Evolutionary conservation across 805 yeast genomes (phyloP), one percentile per base, ranked within the genome.

Genomic region (Cyberlindnera bimundalis): DNA sequence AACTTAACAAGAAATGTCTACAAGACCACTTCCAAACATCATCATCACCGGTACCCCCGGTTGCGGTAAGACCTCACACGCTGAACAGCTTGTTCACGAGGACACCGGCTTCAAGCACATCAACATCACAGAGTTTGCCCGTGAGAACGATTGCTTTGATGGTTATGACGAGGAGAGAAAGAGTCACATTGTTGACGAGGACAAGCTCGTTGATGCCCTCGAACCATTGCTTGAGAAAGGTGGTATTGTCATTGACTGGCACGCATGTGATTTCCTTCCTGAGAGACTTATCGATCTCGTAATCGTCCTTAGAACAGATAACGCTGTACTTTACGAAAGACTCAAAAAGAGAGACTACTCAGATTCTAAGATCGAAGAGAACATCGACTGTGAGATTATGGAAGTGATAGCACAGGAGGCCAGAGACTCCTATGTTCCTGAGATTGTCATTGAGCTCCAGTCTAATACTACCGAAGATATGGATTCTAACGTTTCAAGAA

Each of bases 11-110:
- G n/a, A 20, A 7, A 50, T 53, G 54, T 48, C 55, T 1, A 43
- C 38, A 3, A 55, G 61, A 48, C 50, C 45, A 10, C 40, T 57
- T 8, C 76, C 96, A 8, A 93, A 93, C 61, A 80, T 93, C 30
- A 76, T 93, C 29, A 76, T 93, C 34, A 93, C 98, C 3, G 99
- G 99, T 4, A 91, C 98, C 3, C 99, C 99, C 18, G 91, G 95
- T 1, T 83, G 93, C 46, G 96, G 96, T 11, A 87, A 87, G 55
- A 74, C 93, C 2, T 77, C 87, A 14, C 95, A 85, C 58, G 71
- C 79, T n/a, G 79, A 78, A 51, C 65, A 68, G 40, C 67, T 87
- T 36, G 73, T 67, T 1, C 67, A 73, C 25, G 77, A 73, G 41
- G 60, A 75, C 20, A 66, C 74, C 7, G 79, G 71, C 6, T 62